Evolutionary conservation across 2,329 filamentous ascomycete species (phyloP).

Genomic region (Fusarium hainanense): DNA sequence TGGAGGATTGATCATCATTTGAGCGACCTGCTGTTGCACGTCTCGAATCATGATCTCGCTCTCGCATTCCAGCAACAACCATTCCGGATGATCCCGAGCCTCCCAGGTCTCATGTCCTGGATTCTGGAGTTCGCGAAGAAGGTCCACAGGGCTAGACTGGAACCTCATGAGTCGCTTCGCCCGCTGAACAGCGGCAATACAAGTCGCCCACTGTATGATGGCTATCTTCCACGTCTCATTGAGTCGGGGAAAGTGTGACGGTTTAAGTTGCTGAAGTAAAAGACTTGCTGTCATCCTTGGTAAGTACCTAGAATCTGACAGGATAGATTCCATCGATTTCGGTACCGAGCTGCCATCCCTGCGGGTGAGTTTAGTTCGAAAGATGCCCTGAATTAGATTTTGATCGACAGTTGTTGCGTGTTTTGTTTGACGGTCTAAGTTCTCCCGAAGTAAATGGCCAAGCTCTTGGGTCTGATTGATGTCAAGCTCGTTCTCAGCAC

Average conservation of each 20-base stretch:
- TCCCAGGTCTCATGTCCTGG: constrained; percentile 68
- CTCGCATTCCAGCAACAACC: constrained; percentile 72
- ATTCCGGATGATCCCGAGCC: constrained; percentile 64
- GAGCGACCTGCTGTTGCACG: constrained; percentile 68
- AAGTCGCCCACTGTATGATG: constrained; percentile 55
- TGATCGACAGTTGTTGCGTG: not conserved
- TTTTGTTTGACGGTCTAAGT: not conserved
- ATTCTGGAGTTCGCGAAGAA: constrained; percentile 60
- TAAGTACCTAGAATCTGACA: not conserved
- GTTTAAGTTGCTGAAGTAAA: constrained; percentile 51
- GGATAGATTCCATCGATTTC: not conserved
- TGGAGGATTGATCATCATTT: constrained; percentile 62
- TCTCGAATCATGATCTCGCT: constrained; percentile 69
- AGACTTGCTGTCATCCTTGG: constrained; percentile 50
- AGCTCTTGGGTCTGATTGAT: not conserved
- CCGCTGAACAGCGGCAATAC: constrained; percentile 55
- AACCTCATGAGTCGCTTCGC: constrained; percentile 54
- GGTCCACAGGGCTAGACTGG: constrained; percentile 42
- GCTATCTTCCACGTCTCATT: constrained; percentile 49
- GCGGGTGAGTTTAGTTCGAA: not conserved
- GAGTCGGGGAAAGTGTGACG: constrained; percentile 44
- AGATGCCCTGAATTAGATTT: not conserved
- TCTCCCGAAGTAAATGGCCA: not conserved
- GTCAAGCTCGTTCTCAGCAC: not conserved
- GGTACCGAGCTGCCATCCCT: not conserved